phyloP scores from a whole-genome alignment of 75 land plant genomes.

The Cunninghamia lanceolata region DNA sequence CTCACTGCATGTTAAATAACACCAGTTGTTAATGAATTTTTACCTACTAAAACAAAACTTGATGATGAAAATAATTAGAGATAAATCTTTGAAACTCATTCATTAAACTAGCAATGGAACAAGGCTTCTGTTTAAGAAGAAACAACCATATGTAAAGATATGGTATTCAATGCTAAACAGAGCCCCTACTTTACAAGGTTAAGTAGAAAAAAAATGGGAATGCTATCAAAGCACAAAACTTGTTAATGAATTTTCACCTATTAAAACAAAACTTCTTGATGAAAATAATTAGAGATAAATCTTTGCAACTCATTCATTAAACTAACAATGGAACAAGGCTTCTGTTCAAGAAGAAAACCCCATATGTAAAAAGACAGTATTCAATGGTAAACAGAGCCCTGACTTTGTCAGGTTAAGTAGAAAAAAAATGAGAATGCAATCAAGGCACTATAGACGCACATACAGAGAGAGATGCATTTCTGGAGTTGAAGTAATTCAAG shows the following conservation, averaged over 20 bases:
- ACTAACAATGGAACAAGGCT: neutral
- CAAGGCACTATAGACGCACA: neutral
- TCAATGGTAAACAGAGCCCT: neutral
- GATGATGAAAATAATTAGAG: neutral
- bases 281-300: too few relatives aligned
- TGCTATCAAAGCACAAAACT: neutral
- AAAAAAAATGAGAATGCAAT: neutral
- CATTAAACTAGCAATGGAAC: neutral
- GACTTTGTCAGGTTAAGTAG: neutral
- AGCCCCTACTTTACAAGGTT: neutral
- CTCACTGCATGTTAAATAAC: neutral
- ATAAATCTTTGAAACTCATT: neutral
- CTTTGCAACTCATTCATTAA: neutral
- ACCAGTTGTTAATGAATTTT: neutral
- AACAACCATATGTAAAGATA: neutral
- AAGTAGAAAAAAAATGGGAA: neutral
- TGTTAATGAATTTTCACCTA: neutral
- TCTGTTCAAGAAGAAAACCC: neutral
- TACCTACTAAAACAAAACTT: neutral
- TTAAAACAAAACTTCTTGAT: too few relatives aligned
- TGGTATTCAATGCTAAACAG: neutral
- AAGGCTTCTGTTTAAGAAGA: neutral
- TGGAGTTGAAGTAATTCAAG: neutral
- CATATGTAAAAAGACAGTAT: neutral
- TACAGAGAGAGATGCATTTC: neutral